phyloP scores from a whole-genome alignment of 129 eudicot genomes.

The Artemisia annua region DNA sequence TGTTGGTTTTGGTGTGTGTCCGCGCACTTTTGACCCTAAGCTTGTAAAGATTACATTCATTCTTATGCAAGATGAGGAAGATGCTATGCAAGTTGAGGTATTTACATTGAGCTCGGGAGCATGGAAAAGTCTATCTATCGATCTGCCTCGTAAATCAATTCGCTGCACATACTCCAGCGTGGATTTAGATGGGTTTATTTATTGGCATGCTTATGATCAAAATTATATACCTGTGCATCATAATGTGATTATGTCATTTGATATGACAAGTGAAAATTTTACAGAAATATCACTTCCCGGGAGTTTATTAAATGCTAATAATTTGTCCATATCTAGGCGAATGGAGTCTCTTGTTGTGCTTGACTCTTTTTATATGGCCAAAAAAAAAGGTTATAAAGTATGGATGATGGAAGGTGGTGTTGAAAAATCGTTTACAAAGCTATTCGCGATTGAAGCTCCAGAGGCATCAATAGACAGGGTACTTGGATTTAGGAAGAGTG shows the following conservation, averaged over 20 bases:
- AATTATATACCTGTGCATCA: no score
- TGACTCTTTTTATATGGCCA: no score
- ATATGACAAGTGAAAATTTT: conserved; percentile 10
- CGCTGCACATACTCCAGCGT: no score
- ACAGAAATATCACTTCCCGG: neutral
- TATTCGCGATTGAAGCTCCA: neutral
- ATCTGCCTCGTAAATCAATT: neutral
- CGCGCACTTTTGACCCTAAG: neutral
- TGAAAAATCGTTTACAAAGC: neutral
- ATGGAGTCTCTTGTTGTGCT: conserved; percentile 8
- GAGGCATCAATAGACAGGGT: neutral
- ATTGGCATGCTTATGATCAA: neutral
- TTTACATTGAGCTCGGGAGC: neutral
- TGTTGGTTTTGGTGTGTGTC: conserved; percentile 16
- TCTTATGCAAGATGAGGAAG: no score
- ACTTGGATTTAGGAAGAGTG: neutral
- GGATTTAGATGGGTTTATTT: neutral
- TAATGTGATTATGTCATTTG: conserved; percentile 8
- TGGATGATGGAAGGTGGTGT: conserved; percentile 12
- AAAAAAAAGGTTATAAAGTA: neutral
- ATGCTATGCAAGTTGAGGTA: conserved; percentile 3
- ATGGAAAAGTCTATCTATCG: neutral
- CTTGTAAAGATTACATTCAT: conserved; percentile 17
- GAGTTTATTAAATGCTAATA: neutral
- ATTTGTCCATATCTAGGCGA: neutral